Conservation (phyloP, 306 rosid species). For the Betula pendula region DNA sequence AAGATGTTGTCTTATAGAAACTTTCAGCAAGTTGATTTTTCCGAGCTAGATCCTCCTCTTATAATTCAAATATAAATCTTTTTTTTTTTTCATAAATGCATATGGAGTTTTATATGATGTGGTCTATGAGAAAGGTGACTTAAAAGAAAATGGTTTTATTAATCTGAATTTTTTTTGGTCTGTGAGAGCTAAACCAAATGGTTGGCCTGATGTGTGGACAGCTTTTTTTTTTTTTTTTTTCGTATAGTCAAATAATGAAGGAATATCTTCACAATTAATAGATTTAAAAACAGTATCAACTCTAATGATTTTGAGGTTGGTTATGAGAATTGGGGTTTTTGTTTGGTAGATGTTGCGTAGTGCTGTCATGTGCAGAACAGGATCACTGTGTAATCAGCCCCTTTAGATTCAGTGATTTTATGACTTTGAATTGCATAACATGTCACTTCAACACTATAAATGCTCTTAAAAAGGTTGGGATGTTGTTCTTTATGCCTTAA, state of each 20-base stretch:
- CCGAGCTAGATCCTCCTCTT: neutral
- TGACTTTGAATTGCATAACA: neutral
- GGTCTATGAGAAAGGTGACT: neutral
- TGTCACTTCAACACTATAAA: neutral
- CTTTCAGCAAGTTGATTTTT: neutral
- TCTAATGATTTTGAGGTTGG: neutral
- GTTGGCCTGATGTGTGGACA: neutral
- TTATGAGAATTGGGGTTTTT: neutral
- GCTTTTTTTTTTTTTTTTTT: neutral
- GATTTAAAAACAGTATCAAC: neutral
- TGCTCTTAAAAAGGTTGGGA: neutral
- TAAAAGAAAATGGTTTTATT: neutral
- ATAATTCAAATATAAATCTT: neutral
- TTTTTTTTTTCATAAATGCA: neutral
- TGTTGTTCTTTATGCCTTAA: neutral
- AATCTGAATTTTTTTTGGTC: neutral
- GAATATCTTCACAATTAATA: neutral
- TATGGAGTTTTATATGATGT: neutral
- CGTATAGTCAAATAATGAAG: neutral
- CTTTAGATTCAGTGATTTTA: neutral
- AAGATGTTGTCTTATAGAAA: neutral
- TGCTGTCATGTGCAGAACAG: neutral
- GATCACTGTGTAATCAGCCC: neutral
- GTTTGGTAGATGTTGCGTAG: neutral
- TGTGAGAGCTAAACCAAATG: neutral